Conservation (phyloP, 352 stramenopile species). For the Phytophthora pinifolia region DNA sequence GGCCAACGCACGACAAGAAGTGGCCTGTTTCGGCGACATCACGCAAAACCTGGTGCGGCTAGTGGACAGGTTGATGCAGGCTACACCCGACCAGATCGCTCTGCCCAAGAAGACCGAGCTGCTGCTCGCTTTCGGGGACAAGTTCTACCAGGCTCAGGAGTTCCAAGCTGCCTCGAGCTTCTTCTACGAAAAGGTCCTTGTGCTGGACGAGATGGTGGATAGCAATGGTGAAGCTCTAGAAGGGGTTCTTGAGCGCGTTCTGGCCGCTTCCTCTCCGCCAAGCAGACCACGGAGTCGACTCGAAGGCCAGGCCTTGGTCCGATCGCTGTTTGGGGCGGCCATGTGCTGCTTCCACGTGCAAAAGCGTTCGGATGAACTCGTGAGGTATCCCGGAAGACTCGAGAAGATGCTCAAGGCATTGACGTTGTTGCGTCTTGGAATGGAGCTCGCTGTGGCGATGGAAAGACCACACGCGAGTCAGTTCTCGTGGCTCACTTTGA, state of each 20-base stretch:
- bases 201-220: slow-evolving; percentile 12
- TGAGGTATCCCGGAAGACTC: slow-evolving; percentile 50
- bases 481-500: slow-evolving; percentile 64
- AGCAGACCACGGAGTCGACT: background rate
- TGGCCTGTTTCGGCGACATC: slow-evolving; percentile 46
- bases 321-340: slow-evolving; percentile 45
- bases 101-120: slow-evolving; percentile 38
- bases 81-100: slow-evolving; percentile 33
- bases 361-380: slow-evolving; percentile 32
- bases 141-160: slow-evolving; percentile 45
- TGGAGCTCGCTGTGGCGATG: slow-evolving; percentile 42
- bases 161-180: slow-evolving; percentile 46
- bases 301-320: slow-evolving; percentile 38
- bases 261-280: background rate
- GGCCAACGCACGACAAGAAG: slow-evolving; percentile 16
- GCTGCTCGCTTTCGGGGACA: slow-evolving; percentile 51
- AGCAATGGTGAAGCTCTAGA: background rate
- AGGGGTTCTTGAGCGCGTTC: slow-evolving; percentile 13
- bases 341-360: slow-evolving; percentile 44
- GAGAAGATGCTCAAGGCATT: slow-evolving; percentile 47
- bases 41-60: slow-evolving; percentile 43
- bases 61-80: slow-evolving; percentile 33
- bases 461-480: slow-evolving; percentile 31
- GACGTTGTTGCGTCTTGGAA: slow-evolving; percentile 38
- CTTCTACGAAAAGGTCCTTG: slow-evolving; percentile 50